Conservation (phyloP, 2,329 filamentous ascomycete genomes). For the Fusarium sulawesiense region DNA sequence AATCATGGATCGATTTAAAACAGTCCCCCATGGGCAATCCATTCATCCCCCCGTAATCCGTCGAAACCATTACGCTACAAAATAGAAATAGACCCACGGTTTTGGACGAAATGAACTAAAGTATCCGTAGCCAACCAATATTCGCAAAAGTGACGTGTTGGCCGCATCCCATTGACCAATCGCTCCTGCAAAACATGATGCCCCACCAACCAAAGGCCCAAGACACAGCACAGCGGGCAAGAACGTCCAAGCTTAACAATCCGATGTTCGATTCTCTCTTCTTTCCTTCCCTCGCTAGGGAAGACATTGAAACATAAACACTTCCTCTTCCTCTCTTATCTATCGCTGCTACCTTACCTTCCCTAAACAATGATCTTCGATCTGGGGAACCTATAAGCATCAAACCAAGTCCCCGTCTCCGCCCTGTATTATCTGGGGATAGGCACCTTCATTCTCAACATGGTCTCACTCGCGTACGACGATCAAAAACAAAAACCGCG, state of each 20-base stretch:
- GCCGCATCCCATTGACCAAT: slow-evolving; percentile 32
- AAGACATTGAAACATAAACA: not conserved
- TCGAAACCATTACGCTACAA: slow-evolving; percentile 22
- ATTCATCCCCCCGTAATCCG: slow-evolving; percentile 13
- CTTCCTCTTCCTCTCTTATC: not conserved
- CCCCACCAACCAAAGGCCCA: slow-evolving; percentile 1
- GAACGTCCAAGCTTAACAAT: not conserved
- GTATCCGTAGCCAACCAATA: slow-evolving; percentile 1
- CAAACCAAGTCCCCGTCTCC: not conserved
- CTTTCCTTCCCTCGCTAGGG: not conserved
- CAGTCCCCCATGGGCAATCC: slow-evolving; percentile 29
- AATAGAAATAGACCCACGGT: slow-evolving; percentile 15
- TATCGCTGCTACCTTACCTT: not conserved
- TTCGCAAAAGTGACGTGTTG: slow-evolving; percentile 11
- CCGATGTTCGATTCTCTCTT: not conserved
- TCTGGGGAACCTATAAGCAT: not conserved
- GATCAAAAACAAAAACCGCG: slow-evolving; percentile 15
- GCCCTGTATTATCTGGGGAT: not conserved
- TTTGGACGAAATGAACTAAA: slow-evolving; percentile 1
- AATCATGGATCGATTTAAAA: not conserved
- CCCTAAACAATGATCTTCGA: not conserved
- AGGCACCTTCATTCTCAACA: slow-evolving; percentile 1
- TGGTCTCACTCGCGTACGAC: slow-evolving; percentile 32
- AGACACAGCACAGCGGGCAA: not conserved
- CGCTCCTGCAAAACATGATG: slow-evolving; percentile 23